Base-by-base conservation (phyloP, 306 rosid genomes). In the Vigna unguiculata region DNA sequence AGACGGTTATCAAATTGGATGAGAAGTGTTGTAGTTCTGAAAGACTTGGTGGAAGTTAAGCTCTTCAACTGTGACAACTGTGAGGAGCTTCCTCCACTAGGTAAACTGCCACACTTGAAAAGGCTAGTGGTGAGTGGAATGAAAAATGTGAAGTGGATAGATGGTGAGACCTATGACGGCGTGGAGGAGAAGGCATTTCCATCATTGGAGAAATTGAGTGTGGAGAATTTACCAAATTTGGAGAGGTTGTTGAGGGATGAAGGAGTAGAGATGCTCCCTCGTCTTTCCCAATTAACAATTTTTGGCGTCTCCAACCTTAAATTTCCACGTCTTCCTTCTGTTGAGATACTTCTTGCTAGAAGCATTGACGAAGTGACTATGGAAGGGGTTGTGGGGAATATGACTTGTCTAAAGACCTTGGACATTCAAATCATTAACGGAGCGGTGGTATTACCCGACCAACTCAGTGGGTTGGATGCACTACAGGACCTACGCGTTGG, bases 111-210 rank as follows among this genome's bases (percentile, higher is more conserved):
- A n/a, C n/a, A n/a, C n/a, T n/a, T n/a, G n/a, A n/a, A n/a, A n/a
- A n/a, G n/a, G n/a, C n/a, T n/a, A n/a, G n/a, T n/a, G n/a, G n/a
- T n/a, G n/a, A n/a, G n/a, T n/a, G n/a, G n/a, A n/a, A n/a, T n/a
- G n/a, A n/a, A n/a, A n/a, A 32, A 32, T 32, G 36, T 32, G 36
- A 32, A 32, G 36, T 32, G 36, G 36, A 32, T 32, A 0, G 61
- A 74, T 47, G 61, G 14, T 61, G 47, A 61, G 5, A 40, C 25
- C 5, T 65, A 76, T 51, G 53, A 65, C 22, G 30, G n/a, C 0
- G 28, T 11, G 14, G 13, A 24, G 3, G 34, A 30, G 68, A 51
- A 53, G 66, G 48, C 81, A 24, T 77, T 76, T 40, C 22, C 13
- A 20, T 77, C 74, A 0, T 54, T 76, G 58, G 15, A 66, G 24